Evolutionary conservation across 768 basidiomycete species (phyloP).

Genomic region (Mycena metata): DNA sequence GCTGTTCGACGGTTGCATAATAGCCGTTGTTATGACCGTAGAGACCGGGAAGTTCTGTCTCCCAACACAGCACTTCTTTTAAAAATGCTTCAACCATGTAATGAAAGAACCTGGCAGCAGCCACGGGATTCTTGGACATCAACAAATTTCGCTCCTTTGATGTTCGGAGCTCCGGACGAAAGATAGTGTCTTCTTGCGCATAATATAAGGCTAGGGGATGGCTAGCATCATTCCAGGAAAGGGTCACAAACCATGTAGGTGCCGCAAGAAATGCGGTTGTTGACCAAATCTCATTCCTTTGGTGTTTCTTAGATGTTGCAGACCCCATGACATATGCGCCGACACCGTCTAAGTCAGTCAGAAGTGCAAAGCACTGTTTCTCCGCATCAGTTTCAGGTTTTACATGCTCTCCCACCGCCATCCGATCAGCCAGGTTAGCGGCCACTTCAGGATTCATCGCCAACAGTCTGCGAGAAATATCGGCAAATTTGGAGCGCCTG

Average conservation of each 20-base stretch:
- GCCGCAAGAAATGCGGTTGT: constrained; percentile 42
- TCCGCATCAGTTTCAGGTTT: constrained; percentile 48
- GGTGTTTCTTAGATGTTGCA: constrained; percentile 44
- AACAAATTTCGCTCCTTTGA: constrained; percentile 10
- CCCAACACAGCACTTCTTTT: constrained; percentile 30
- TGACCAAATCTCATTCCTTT: constrained; percentile 51
- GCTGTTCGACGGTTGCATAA: constrained; percentile 49
- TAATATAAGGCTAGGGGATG: constrained; percentile 52
- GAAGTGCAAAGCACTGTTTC: constrained; percentile 49
- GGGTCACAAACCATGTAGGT: constrained; percentile 52
- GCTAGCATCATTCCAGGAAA: constrained; percentile 47
- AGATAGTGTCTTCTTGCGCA: constrained; percentile 43
- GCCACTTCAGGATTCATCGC: constrained; percentile 43
- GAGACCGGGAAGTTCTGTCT: constrained; percentile 19
- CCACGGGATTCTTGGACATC: constrained; percentile 38
- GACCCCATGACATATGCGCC: constrained; percentile 49
- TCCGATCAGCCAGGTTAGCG: constrained; percentile 32
- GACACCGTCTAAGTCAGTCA: constrained; percentile 53
- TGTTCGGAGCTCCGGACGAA: constrained; percentile 32
- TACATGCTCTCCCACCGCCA: constrained; percentile 44
- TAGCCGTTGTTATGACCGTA: constrained; percentile 41
- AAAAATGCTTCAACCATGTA: constrained; percentile 39
- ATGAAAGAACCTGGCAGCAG: constrained; percentile 41
- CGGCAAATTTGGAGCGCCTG: constrained; percentile 44
- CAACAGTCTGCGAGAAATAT: constrained; percentile 42